phyloP scores from a whole-genome alignment of 176 grass and related monocot genomes.

The Phyllostachys edulis region DNA sequence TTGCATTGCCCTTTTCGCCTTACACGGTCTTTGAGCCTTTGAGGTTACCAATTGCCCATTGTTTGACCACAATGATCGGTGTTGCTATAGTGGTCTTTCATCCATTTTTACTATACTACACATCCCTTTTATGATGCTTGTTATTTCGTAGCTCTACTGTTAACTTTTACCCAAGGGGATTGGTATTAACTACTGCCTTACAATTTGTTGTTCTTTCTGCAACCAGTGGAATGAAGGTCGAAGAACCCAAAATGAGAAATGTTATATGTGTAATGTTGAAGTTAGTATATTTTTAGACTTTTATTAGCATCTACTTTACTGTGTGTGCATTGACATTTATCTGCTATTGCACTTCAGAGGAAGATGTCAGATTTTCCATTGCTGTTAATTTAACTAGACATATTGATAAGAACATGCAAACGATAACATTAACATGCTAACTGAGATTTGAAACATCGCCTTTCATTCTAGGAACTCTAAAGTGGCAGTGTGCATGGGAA shows the following conservation, averaged over 20 bases:
- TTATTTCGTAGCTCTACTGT: no score
- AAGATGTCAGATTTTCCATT: background rate
- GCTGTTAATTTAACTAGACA: background rate
- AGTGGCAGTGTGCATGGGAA: background rate
- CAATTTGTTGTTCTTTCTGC: slow-evolving; percentile 84
- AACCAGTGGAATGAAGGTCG: slow-evolving; percentile 82
- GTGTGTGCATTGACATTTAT: background rate
- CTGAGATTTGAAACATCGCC: background rate
- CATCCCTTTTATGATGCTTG: no score
- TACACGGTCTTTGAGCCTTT: no score
- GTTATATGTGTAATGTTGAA: slow-evolving; percentile 52
- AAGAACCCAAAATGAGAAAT: slow-evolving; percentile 58
- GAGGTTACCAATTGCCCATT: no score
- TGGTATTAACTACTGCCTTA: background rate
- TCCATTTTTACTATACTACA: no score
- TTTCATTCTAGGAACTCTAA: background rate
- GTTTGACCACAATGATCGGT: no score
- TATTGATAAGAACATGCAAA: background rate
- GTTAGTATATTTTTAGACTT: slow-evolving; percentile 6
- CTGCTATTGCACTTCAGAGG: slow-evolving; percentile 8
- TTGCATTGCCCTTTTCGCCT: no score
- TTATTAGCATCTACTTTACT: background rate
- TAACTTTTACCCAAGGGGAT: background rate
- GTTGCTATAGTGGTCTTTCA: no score
- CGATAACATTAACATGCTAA: background rate